Percentiles rank a stretch among this genome's conserved stretches.
These are phyloP conservation scores for Papiliotrema laurentii DNA, from an alignment of 1,284 basidiomycete genomes.

Conservation along the genomic window DNA sequence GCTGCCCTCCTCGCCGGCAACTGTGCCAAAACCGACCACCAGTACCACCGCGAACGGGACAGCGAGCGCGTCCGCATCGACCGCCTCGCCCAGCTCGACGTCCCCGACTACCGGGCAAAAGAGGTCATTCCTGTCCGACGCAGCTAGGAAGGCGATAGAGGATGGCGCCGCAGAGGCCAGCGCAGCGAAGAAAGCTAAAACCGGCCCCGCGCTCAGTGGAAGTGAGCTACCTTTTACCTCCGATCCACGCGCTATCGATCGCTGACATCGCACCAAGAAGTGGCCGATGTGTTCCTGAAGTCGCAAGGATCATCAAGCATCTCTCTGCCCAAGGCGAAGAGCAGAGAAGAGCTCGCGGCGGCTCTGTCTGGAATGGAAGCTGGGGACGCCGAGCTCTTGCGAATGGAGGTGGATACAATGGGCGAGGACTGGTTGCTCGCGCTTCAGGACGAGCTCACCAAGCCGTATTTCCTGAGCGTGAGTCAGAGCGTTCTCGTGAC, in stretches of 20 bases:
- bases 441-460: slow-evolving; percentile 45
- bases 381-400: slow-evolving; percentile 27
- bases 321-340: slow-evolving; percentile 10
- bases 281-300: slow-evolving; percentile 21
- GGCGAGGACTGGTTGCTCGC: slow-evolving; percentile 50
- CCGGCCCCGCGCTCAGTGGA: background rate
- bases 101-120: slow-evolving; percentile 4
- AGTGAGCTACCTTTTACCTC: background rate
- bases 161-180: slow-evolving; percentile 11
- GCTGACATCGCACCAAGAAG: slow-evolving; percentile 7
- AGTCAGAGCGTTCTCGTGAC: slow-evolving; percentile 9
- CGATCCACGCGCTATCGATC: background rate
- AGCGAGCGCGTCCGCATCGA: background rate
- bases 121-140: slow-evolving; percentile 15
- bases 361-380: slow-evolving; percentile 11
- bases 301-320: background rate
- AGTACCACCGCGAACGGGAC: background rate
- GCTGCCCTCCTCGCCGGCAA: slow-evolving; percentile 6
- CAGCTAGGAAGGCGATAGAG: slow-evolving; percentile 22
- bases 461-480: slow-evolving; percentile 45
- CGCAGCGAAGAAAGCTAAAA: slow-evolving; percentile 12
- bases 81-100: background rate
- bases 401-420: slow-evolving; percentile 45
- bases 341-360: slow-evolving; percentile 25
- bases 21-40: background rate